phyloP scores from a whole-genome alignment of 306 rosid genomes.

The Casuarina glauca region DNA sequence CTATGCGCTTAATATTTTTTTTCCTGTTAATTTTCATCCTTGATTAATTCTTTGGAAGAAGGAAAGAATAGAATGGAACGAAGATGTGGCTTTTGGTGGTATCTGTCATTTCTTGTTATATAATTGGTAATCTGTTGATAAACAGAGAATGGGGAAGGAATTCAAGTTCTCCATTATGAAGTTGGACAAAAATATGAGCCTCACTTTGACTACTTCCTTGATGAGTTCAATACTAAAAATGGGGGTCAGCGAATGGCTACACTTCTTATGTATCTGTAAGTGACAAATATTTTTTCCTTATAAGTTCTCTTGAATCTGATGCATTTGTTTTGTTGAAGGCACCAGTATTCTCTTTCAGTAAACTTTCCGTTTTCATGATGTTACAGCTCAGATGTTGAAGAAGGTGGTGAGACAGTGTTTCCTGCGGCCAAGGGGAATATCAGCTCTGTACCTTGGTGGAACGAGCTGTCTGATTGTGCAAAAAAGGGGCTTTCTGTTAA shows the following conservation, averaged over 20 bases:
- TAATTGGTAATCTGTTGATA: constrained; percentile 33
- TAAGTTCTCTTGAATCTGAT: constrained; percentile 12
- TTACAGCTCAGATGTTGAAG: constrained; percentile 96
- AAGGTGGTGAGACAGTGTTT: constrained; percentile 99
- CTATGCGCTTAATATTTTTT: not conserved
- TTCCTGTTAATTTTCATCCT: not conserved
- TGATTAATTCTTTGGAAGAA: not conserved
- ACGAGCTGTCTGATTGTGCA: constrained; percentile 94
- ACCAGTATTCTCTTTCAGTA: constrained; percentile 12
- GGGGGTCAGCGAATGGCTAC: constrained; percentile 99
- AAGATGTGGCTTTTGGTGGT: constrained; percentile 8
- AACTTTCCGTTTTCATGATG: constrained; percentile 26
- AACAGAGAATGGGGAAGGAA: constrained; percentile 98
- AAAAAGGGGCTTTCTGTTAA: constrained; percentile 87
- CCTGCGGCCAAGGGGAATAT: constrained; percentile 93
- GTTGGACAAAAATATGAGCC: constrained; percentile 98
- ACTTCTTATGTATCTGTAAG: constrained; percentile 96
- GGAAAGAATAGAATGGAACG: not conserved
- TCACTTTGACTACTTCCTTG: constrained; percentile 95
- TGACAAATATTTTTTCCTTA: constrained; percentile 25
- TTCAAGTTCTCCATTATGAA: constrained; percentile 97
- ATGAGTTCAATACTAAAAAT: constrained; percentile 75
- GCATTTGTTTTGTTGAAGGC: constrained; percentile 14
- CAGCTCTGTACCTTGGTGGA: constrained; percentile 95
- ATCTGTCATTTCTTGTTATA: constrained; percentile 19